Evolutionary conservation across 331 rosid species (phyloP).

Genomic region (Phaseolus coccineus): DNA sequence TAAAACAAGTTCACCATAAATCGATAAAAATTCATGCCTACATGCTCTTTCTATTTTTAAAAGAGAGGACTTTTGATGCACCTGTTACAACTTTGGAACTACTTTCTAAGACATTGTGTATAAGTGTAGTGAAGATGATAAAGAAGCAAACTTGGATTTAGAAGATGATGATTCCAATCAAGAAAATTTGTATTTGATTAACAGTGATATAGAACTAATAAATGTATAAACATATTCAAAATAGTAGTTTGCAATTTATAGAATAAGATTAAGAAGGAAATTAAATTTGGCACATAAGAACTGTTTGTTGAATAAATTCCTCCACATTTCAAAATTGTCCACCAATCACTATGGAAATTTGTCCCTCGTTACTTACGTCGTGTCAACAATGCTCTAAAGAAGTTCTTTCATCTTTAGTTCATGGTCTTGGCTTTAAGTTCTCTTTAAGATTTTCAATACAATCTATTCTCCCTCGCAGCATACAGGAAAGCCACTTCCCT

Average conservation of each 20-base stretch:
- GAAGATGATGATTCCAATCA: too few species aligned
- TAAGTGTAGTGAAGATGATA: too few species aligned
- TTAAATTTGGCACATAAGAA: conserved; percentile 13
- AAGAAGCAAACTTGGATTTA: too few species aligned
- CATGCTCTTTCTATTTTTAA: not conserved
- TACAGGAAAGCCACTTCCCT: too few species aligned
- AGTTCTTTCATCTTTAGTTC: conserved; percentile 57
- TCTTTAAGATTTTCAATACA: not conserved
- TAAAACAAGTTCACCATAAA: too few species aligned
- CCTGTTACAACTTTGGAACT: too few species aligned
- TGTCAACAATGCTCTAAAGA: conserved; percentile 92
- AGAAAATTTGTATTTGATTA: too few species aligned
- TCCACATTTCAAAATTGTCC: conserved; percentile 89
- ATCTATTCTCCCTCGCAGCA: too few species aligned
- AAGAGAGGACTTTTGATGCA: not conserved
- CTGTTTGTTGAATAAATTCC: conserved; percentile 32
- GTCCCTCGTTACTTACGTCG: conserved; percentile 93
- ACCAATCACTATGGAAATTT: conserved; percentile 97
- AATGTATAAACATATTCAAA: not conserved
- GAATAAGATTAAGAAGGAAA: not conserved
- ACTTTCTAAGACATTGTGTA: not conserved
- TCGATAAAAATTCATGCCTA: too few species aligned
- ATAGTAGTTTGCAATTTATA: not conserved
- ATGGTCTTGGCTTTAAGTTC: conserved; percentile 36
- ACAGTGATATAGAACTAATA: not conserved